Base-by-base conservation (phyloP, 2,329 filamentous ascomycete genomes). In the Botryosphaeria dothidea region DNA sequence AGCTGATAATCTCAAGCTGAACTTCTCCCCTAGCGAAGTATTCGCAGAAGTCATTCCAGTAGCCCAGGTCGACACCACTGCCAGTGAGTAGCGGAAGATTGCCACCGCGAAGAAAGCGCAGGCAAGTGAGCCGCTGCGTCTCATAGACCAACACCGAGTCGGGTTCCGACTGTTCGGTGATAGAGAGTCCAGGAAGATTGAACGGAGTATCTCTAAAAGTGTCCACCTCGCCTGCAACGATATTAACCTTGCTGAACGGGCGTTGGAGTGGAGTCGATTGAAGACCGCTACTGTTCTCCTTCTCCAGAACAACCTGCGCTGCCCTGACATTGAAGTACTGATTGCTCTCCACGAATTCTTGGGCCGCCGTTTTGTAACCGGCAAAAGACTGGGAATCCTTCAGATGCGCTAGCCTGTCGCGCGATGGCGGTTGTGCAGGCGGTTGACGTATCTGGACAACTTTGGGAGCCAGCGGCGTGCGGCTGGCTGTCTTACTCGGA, bases 81-180 rank as follows among this genome's bases (percentile, higher is more conserved):
- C 25, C 38, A 3, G 56, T 5, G 25, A 60, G 13, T 2, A 60
- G 56, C n/a, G 56, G 56, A 8, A 21, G 4, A 6, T 21, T 9
- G 9, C 56, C 56, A 19, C 56, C 56, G 5, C 56, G 56, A n/a
- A 21, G 21, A 25, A 60, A 60, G n/a, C 41, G 56, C 6, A 60
- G n/a, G 13, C 25, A 46, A 3, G 56, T 60, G 3, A 46, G 23
- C 13, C 56, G 56, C 8, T 60, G 41, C 17, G 6, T 43, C n/a
- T 31, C 36, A 23, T 45, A 9, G 36, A 43, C 54, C 13, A 11
- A 27, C 1, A 58, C 38, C 2, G n/a, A 19, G 9, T 46, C 34
- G 17, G n/a, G 6, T 19, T 46, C n/a, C 6, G n/a, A 1, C 17
- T 46, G 4, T 9, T 51, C 17, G 27, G 3, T n/a, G n/a, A 51